Evolutionary conservation across 2,329 filamentous ascomycete genomes (phyloP), one percentile per base, ranked within the genome.

Genomic region (Nigrograna mackinnonii): DNA sequence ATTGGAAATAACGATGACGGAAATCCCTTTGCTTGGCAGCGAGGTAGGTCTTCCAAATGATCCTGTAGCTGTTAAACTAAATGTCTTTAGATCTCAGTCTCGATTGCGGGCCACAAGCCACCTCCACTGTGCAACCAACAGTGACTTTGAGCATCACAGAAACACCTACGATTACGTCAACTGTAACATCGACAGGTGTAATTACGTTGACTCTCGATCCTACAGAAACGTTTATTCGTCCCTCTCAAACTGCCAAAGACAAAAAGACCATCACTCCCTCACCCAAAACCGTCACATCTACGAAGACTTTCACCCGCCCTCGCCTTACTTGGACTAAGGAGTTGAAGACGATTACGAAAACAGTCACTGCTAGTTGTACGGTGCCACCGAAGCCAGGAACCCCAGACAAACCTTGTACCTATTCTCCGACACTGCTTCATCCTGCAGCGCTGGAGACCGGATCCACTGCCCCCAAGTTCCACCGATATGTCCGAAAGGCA

Each of bases 1-100:
- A 52, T 71, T 22, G 74, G 74, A 24, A 72, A 75, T 48, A 75
- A 76, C 44, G 72, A 64, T 26, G 58, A 67, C 31, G 71, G 67
- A 14, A 61, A 68, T 17, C 71, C 73, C 1, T 73, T 75, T 37
- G 72, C 68, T 14, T 75, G 69, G 62, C 58, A 75, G 50, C 64
- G 73, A 56, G 69, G 73, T 58, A 67, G 59, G 52, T 63, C 13
- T 30, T 11, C 7, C 14, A n/a, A n/a, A n/a, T n/a, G n/a, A n/a
- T n/a, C n/a, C n/a, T n/a, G n/a, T n/a, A n/a, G n/a, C n/a, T n/a
- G n/a, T n/a, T n/a, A n/a, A n/a, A n/a, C n/a, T n/a, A n/a, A n/a
- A n/a, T n/a, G n/a, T 14, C 2, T 16, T 11, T 39, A 66, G 65
- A 68, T 46, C 45, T 68, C 6, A 57, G 55, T 26, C 52, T 68